These are phyloP conservation scores for Ogataea chonburiensis DNA, from an alignment of 805 yeast species.

Conservation along the genomic window DNA sequence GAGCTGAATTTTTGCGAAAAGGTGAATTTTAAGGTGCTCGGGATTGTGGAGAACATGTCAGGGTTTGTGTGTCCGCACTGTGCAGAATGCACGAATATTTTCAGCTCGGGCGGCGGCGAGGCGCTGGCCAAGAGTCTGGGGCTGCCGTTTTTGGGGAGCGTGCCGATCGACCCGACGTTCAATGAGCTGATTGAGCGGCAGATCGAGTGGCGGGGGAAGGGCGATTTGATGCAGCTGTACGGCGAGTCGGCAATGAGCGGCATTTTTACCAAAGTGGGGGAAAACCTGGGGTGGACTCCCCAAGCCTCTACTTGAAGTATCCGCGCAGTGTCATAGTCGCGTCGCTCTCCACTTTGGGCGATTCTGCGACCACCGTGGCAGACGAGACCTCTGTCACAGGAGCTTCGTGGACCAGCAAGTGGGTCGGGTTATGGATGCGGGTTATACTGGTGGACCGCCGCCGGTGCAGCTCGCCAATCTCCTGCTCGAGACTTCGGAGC, in stretches of 20 bases:
- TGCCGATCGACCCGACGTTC: slow-evolving; percentile 93
- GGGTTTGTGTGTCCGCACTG: slow-evolving; percentile 96
- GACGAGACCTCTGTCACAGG: slow-evolving; percentile 21
- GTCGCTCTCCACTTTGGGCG: slow-evolving; percentile 5
- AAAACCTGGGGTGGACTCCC: slow-evolving; percentile 22
- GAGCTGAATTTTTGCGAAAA: slow-evolving; percentile 90
- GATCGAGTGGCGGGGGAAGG: slow-evolving; percentile 56
- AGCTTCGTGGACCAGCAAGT: slow-evolving; percentile 16
- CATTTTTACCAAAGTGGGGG: slow-evolving; percentile 47
- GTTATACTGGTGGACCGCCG: slow-evolving; percentile 21
- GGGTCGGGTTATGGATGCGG: slow-evolving; percentile 24
- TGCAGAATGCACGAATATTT: slow-evolving; percentile 86
- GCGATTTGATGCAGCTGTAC: slow-evolving; percentile 39
- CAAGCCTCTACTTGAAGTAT: slow-evolving; percentile 10
- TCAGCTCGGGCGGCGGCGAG: slow-evolving; percentile 91
- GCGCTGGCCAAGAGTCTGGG: slow-evolving; percentile 59
- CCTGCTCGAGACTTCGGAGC: slow-evolving; percentile 26
- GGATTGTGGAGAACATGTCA: slow-evolving; percentile 93
- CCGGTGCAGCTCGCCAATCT: slow-evolving; percentile 27
- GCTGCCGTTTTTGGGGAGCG: slow-evolving; percentile 74
- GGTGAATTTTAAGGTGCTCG: slow-evolving; percentile 76
- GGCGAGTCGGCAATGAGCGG: slow-evolving; percentile 37
- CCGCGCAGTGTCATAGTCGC: slow-evolving; percentile 12
- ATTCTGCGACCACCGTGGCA: slow-evolving; percentile 17
- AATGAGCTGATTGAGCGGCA: slow-evolving; percentile 84